Percentiles rank a stretch among this genome's conserved stretches.
Conservation (phyloP, 2,329 filamentous ascomycete species). For the Chalaropsis ovoidea region DNA sequence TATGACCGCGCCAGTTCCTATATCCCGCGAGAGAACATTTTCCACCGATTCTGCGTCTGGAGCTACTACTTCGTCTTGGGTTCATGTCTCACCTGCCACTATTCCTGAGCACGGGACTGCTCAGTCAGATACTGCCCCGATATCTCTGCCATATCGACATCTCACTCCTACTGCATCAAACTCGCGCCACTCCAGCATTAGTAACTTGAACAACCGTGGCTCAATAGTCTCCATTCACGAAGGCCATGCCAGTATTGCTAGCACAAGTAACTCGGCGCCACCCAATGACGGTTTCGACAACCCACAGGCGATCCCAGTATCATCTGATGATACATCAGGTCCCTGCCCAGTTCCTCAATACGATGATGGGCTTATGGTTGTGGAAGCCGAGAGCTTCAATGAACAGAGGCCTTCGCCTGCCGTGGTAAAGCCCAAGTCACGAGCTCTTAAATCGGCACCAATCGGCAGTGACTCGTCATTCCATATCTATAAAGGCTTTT, state of each 20-base stretch:
- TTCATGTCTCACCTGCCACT: conserved; percentile 12
- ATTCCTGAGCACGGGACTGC: conserved; percentile 11
- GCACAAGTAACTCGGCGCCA: conserved; percentile 4
- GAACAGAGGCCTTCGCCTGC: not conserved
- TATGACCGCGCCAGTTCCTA: not conserved
- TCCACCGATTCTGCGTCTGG: conserved; percentile 3
- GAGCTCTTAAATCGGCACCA: not conserved
- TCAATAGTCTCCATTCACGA: conserved; percentile 11
- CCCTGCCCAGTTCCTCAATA: not conserved
- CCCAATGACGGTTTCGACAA: not conserved
- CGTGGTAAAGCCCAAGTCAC: not conserved
- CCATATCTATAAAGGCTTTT: conserved; percentile 45
- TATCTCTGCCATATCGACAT: not conserved
- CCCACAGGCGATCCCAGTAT: not conserved
- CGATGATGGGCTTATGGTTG: conserved; percentile 34
- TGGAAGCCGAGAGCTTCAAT: conserved; percentile 29
- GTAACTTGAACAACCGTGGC: conserved; percentile 3
- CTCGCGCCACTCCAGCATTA: not conserved
- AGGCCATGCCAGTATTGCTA: not conserved
- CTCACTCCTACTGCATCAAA: not conserved
- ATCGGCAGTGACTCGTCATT: conserved; percentile 38
- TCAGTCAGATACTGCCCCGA: not conserved
- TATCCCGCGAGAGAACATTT: not conserved
- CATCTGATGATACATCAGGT: not conserved
- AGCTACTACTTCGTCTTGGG: not conserved